A percentile compares a stretch with the other conserved stretches of the same genome.
Evolutionary conservation across 306 rosid species (phyloP).

Genomic region (Trifolium dubium): DNA sequence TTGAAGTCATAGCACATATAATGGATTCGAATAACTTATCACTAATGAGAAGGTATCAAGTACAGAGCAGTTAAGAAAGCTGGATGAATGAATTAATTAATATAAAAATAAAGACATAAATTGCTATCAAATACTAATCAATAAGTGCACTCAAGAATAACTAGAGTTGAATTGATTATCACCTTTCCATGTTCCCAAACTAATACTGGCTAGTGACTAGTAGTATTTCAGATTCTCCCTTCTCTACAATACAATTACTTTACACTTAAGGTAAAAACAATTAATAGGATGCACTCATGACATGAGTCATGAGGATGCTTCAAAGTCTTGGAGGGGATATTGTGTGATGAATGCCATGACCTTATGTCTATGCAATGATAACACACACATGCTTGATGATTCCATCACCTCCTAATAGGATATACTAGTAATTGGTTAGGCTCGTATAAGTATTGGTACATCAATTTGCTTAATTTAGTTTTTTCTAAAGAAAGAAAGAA

Average conservation of each 20-base stretch:
- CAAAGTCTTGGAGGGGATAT: conserved; percentile 21
- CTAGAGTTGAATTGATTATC: background rate
- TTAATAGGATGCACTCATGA: conserved; percentile 20
- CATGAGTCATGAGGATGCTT: conserved; percentile 30
- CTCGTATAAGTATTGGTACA: background rate
- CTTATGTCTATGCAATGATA: background rate
- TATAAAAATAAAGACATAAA: background rate
- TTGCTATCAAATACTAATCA: background rate
- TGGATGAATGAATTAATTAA: no score
- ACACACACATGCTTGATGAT: background rate
- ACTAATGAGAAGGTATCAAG: background rate
- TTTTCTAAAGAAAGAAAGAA: background rate
- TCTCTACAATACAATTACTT: background rate
- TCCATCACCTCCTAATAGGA: conserved; percentile 20
- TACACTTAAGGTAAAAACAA: conserved; percentile 33
- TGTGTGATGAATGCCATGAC: conserved; percentile 29
- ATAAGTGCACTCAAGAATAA: background rate
- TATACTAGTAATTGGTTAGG: conserved; percentile 4
- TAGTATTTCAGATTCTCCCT: conserved; percentile 5
- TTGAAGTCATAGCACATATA: background rate
- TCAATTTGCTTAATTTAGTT: background rate
- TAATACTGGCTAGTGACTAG: background rate
- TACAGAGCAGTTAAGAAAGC: background rate
- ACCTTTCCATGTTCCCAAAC: conserved; percentile 12
- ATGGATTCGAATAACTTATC: background rate